These are phyloP conservation scores for Apophysomyces trapeziformis DNA, from an alignment of 371 early-diverging fungal species.

Conservation along the genomic window DNA sequence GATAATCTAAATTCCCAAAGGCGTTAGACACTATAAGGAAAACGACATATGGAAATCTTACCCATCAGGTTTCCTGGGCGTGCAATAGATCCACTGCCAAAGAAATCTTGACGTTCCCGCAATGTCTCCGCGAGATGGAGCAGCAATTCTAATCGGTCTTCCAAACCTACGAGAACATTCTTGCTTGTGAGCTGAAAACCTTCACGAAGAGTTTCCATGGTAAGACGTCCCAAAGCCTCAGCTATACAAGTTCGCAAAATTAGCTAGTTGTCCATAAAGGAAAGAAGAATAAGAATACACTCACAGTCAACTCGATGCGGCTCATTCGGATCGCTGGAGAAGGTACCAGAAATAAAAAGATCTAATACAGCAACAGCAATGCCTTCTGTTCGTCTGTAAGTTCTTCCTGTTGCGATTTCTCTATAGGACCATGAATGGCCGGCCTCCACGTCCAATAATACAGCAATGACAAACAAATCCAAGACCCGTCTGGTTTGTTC, in stretches of 20 bases:
- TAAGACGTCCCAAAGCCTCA: slow-evolving; percentile 58
- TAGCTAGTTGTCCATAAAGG: neutral
- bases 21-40: too few relatives aligned
- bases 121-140: slow-evolving; percentile 64
- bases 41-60: slow-evolving; percentile 24
- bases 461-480: slow-evolving; percentile 86
- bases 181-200: slow-evolving; percentile 78
- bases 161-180: slow-evolving; percentile 81
- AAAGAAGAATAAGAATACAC: neutral
- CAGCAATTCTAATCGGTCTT: slow-evolving; percentile 78
- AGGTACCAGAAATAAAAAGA: slow-evolving; percentile 80
- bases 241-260: slow-evolving; percentile 23
- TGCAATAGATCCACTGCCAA: slow-evolving; percentile 51
- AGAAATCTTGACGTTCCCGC: slow-evolving; percentile 45
- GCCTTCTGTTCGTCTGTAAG: slow-evolving; percentile 79
- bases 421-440: slow-evolving; percentile 79
- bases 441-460: slow-evolving; percentile 91
- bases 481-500: slow-evolving; percentile 78
- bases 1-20: slow-evolving; percentile 35
- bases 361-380: slow-evolving; percentile 85
- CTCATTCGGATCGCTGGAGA: slow-evolving; percentile 68
- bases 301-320: slow-evolving; percentile 81
- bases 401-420: slow-evolving; percentile 57
- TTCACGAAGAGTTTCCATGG: slow-evolving; percentile 54
- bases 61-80: slow-evolving; percentile 89